Conservation (phyloP, 1,139 yeast genomes). For the Hanseniaspora gamundiae region DNA sequence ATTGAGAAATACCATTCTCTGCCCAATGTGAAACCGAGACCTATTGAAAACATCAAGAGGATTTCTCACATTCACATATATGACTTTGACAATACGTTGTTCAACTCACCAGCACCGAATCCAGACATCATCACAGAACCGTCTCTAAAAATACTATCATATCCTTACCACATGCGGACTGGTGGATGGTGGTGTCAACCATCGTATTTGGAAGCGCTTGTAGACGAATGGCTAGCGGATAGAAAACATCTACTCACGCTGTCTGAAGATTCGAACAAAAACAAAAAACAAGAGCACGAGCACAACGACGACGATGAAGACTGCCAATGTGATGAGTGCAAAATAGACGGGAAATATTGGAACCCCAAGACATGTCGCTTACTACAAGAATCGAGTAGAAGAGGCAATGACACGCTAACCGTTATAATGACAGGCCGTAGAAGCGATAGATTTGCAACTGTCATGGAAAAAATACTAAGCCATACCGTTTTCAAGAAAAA, state of each 20-base stretch:
- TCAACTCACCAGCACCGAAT: constrained; percentile 34
- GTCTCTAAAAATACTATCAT: constrained; percentile 21
- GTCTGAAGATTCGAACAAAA: too few relatives aligned
- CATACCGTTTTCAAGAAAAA: constrained; percentile 8
- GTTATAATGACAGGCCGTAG: constrained; percentile 34
- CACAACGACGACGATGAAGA: not conserved
- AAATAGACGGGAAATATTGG: constrained; percentile 28
- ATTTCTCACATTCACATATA: constrained; percentile 29
- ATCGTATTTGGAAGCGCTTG: constrained; percentile 24
- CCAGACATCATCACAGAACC: constrained; percentile 25
- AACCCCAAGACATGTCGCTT: constrained; percentile 28
- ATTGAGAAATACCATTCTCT: constrained; percentile 1
- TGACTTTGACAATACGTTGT: constrained; percentile 38
- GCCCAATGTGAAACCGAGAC: not conserved
- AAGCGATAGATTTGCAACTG: constrained; percentile 19
- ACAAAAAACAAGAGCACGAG: too few relatives aligned
- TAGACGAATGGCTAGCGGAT: constrained; percentile 23
- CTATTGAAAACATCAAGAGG: not conserved
- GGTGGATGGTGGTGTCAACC: constrained; percentile 40
- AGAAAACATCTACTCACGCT: not conserved
- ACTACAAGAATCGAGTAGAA: constrained; percentile 22
- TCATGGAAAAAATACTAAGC: constrained; percentile 20
- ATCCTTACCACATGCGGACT: constrained; percentile 20
- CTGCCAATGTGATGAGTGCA: constrained; percentile 6
- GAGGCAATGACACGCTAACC: constrained; percentile 25